phyloP scores from a whole-genome alignment of 176 grass and related monocot species.

The Oryza longistaminata region DNA sequence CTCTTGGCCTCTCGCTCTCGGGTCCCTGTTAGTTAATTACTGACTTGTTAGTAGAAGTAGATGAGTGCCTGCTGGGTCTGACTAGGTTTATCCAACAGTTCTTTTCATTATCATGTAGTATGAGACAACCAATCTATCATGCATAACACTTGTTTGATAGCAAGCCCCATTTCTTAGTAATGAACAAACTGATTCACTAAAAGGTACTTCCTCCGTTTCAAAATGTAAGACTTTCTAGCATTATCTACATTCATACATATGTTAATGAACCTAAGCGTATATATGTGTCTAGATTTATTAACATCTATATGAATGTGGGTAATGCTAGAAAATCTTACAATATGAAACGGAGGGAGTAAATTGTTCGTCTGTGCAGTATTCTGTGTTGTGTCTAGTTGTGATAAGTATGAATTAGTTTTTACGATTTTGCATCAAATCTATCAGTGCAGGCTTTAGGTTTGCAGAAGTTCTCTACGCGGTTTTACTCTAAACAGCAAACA shows the following conservation, averaged over 20 bases:
- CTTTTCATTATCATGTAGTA: not conserved
- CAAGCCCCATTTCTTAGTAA: not conserved
- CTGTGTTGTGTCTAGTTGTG: not conserved
- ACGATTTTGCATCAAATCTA: not conserved
- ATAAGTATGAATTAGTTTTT: not conserved
- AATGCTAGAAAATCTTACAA: too few relatives aligned
- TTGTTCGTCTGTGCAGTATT: not conserved
- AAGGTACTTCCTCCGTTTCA: too few relatives aligned
- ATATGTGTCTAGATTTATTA: too few relatives aligned
- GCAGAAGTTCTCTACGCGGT: not conserved
- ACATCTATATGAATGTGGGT: too few relatives aligned
- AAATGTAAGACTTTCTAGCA: too few relatives aligned
- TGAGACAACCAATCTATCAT: not conserved
- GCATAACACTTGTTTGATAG: conserved; percentile 20
- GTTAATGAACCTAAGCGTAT: too few relatives aligned
- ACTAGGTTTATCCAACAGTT: conserved; percentile 4
- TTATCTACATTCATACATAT: too few relatives aligned
- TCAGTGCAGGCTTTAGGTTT: not conserved
- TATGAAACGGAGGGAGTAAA: not conserved
- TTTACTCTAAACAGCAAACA: not conserved
- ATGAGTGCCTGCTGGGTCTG: not conserved
- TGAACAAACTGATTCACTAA: not conserved
- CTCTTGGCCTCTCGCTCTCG: not conserved
- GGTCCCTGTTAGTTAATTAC: conserved; percentile 5
- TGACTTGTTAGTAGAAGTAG: not conserved